Percentiles rank a stretch among this genome's conserved stretches.
phyloP scores from a whole-genome alignment of 805 yeast species.

The Kuraishia cidri region DNA sequence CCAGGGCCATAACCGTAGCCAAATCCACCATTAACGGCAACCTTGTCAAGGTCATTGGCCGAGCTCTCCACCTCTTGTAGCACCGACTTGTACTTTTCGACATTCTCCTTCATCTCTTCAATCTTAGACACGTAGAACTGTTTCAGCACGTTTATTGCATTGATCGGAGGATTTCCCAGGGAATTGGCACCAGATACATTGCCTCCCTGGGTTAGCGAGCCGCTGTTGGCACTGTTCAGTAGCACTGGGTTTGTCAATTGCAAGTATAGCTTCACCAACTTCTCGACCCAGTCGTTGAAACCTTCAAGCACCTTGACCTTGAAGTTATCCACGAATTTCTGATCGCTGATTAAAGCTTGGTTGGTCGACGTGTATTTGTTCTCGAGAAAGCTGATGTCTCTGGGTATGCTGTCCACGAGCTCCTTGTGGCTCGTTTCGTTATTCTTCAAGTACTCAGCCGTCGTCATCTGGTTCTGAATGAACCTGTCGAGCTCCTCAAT shows the following conservation, averaged over 20 bases:
- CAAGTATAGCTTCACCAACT: constrained; percentile 22
- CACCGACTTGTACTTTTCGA: constrained; percentile 36
- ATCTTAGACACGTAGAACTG: constrained; percentile 39
- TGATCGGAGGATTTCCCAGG: constrained; percentile 43
- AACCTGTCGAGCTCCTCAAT: constrained; percentile 63
- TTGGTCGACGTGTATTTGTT: constrained; percentile 54
- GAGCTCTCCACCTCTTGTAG: constrained; percentile 53
- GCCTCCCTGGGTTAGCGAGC: constrained; percentile 34
- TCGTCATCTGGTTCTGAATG: constrained; percentile 64
- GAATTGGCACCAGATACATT: constrained; percentile 32
- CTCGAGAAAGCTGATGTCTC: constrained; percentile 57
- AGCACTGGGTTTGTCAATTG: constrained; percentile 25
- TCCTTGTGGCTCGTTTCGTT: constrained; percentile 55
- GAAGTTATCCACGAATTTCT: constrained; percentile 33
- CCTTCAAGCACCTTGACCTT: constrained; percentile 26
- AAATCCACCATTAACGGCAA: constrained; percentile 26
- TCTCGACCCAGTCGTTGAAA: constrained; percentile 29
- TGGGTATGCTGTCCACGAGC: constrained; percentile 61
- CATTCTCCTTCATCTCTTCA: constrained; percentile 31
- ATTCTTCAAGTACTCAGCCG: constrained; percentile 58
- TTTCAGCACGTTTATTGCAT: constrained; percentile 41
- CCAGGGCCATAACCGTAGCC: constrained; percentile 7
- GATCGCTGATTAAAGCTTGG: constrained; percentile 47
- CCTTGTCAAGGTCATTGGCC: constrained; percentile 50
- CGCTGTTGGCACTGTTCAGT: constrained; percentile 15